Base-by-base conservation (phyloP, 2,329 filamentous ascomycete genomes). In the Trichoderma simmonsii region DNA sequence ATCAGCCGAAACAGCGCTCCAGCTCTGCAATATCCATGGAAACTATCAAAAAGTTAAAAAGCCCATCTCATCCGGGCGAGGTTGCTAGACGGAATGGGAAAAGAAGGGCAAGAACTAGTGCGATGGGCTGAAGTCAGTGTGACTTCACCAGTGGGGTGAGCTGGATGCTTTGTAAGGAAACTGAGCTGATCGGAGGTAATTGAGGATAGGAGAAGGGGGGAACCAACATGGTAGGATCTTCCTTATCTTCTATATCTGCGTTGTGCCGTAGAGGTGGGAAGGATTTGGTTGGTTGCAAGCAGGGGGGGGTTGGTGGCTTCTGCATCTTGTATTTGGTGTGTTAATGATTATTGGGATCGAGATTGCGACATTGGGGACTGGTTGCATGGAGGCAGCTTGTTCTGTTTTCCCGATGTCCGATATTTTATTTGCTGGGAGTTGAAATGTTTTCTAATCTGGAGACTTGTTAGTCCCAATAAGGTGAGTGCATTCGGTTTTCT, bases 51-150 rank as follows among this genome's bases (percentile, higher is more conserved):
- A 64, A 12, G 26, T 12, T 12, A 21, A 48, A 30, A 39, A 18
- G 6, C 51, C 64, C 51, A 59, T 67, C 15, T 21, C 21, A 30
- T 39, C 48, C 51, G 51, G 64, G 51, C 15, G n/a, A 28, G 18
- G 14, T 67, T 43, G 32, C 64, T 59, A 30, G 21, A 48, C 61
- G 51, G 24, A 18, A 26, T 30, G 14, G 15, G 36, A 59, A 34
- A 26, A 43, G 39, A 21, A 32, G 15, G 30, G 11, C 36, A 15
- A 15, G 18, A 26, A 51, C 11, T 67, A 69, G 65, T 48, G 65
- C 56, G 54, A n/a, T 11, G 18, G 18, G 54, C 34, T 69, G 65
- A 69, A 69, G 65, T 69, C 65, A 69, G 65, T 69, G 14, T 69
- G 65, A 69, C 65, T 69, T 69, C 65, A 69, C 21, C 36, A 12